These are phyloP conservation scores for Colletotrichum sp. DNA, from an alignment of 2,329 filamentous ascomycete genomes.

Conservation along the genomic window DNA sequence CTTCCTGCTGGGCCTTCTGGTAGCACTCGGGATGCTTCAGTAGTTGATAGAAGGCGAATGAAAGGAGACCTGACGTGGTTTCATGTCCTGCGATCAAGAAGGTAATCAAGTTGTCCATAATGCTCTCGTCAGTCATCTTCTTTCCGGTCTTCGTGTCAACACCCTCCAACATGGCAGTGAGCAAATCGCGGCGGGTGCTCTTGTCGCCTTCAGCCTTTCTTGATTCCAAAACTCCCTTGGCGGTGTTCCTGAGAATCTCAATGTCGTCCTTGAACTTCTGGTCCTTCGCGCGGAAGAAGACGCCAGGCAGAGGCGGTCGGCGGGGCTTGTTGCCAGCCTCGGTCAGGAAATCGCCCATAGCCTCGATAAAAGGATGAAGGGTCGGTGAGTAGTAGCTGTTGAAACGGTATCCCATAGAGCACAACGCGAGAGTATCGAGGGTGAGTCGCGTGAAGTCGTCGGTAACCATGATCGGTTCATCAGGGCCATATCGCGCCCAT, in stretches of 20 bases:
- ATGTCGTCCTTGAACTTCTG: constrained; percentile 56
- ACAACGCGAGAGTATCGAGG: constrained; percentile 66
- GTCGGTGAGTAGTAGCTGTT: constrained; percentile 60
- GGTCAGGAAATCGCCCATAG: constrained; percentile 64
- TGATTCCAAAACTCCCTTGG: constrained; percentile 62
- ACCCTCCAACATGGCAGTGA: constrained; percentile 69
- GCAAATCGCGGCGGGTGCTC: constrained; percentile 57
- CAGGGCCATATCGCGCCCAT: constrained; percentile 50
- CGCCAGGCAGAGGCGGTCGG: constrained; percentile 49
- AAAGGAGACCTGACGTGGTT: constrained; percentile 71
- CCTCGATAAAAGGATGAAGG: constrained; percentile 47
- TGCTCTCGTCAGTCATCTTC: constrained; percentile 61
- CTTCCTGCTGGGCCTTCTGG: constrained; percentile 67
- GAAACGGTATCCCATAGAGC: constrained; percentile 63
- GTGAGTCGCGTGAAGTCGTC: constrained; percentile 68
- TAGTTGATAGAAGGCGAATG: constrained; percentile 70
- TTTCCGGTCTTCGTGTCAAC: constrained; percentile 68
- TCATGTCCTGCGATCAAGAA: constrained; percentile 73
- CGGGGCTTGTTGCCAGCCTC: constrained; percentile 56
- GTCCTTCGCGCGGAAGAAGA: constrained; percentile 48
- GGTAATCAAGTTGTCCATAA: constrained; percentile 72
- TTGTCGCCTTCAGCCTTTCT: constrained; percentile 55
- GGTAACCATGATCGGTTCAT: constrained; percentile 53
- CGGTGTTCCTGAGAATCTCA: constrained; percentile 53
- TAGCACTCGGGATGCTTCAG: constrained; percentile 67